A percentile compares a stretch with the other conserved stretches of the same genome.
phyloP scores from a whole-genome alignment of 768 basidiomycete genomes.

The Tephrocybe sp. region DNA sequence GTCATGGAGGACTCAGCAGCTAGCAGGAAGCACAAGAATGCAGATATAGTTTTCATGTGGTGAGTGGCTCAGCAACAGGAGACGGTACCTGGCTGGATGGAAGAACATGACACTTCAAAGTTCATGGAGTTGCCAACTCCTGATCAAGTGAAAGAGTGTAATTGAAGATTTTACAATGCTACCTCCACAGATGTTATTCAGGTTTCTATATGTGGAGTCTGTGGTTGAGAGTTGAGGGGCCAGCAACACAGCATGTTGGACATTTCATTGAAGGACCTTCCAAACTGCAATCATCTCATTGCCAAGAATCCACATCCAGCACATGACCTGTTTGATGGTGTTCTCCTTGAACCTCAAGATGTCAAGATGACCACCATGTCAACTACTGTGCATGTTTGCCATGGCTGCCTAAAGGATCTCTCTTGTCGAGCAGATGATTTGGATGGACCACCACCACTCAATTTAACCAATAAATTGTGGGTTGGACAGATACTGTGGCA shows the following conservation, averaged over 20 bases:
- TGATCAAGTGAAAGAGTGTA: no score
- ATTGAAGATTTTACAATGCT: conserved; percentile 6
- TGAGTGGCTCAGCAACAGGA: no score
- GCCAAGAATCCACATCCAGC: conserved; percentile 1
- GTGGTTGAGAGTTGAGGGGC: conserved; percentile 12
- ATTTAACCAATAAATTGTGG: conserved; percentile 36
- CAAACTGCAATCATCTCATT: neutral
- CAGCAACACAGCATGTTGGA: neutral
- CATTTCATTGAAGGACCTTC: neutral
- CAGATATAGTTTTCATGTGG: no score
- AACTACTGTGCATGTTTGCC: neutral
- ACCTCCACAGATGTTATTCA: conserved; percentile 5
- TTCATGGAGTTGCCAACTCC: no score
- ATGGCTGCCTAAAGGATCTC: conserved; percentile 3
- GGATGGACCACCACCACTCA: conserved; percentile 1
- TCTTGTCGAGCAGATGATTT: no score
- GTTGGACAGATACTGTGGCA: conserved; percentile 32
- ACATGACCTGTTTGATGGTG: conserved; percentile 10
- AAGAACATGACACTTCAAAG: no score
- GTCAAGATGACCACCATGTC: neutral
- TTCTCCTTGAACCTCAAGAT: conserved; percentile 1
- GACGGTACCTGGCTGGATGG: no score
- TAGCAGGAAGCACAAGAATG: no score
- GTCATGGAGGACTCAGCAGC: no score
- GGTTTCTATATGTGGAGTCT: conserved; percentile 11